Base-by-base conservation (phyloP, 2,329 filamentous ascomycete genomes). In the Penicillium decumbens region DNA sequence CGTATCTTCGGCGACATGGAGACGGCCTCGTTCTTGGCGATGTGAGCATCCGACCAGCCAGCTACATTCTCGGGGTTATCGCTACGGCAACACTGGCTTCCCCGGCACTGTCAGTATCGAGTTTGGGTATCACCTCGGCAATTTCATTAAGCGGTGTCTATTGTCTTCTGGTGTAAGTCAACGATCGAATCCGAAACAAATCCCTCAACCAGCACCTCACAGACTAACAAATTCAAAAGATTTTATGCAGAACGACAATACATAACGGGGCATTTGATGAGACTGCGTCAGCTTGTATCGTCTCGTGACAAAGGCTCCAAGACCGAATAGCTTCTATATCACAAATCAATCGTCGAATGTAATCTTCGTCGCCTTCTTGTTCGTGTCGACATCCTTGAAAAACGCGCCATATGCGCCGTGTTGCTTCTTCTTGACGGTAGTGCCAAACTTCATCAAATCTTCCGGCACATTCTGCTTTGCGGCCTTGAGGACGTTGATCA, bases 381-480 rank as follows among this genome's bases (percentile, higher is more conserved):
- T 88, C 70, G 85, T 85, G 62, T 89, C 87, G 7, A 88, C 84
- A 62, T 96, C 89, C 73, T 93, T 95, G 79, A 88, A 95, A 69
- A 97, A 97, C 28, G 90, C 89, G 49, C 93, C 93, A 67, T 97
- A 98, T 41, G 88, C 87, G 65, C 90, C 88, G 74, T 98, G 93
- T 42, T 84, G 82, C 89, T 97, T 97, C 83, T 95, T 96, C 83
- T 97, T 98, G 45, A 98, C 93, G 0, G 92, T 97, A 20, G 90
- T 95, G 63, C 93, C 93, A 61, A 96, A 98, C 74, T 95, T 96
- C 69, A 97, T 78, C 32, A 98, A 76, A 24, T 89, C 87, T 38
- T 95, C 89, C 2, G 93, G 93, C 0, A 98, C 89, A 10, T 84
- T 80, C 72, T 98, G 93, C 58, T 89, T 89, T 23, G 93, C 91